Conservation (phyloP, 305 asterid species). For the Caryopteris hybrid region DNA sequence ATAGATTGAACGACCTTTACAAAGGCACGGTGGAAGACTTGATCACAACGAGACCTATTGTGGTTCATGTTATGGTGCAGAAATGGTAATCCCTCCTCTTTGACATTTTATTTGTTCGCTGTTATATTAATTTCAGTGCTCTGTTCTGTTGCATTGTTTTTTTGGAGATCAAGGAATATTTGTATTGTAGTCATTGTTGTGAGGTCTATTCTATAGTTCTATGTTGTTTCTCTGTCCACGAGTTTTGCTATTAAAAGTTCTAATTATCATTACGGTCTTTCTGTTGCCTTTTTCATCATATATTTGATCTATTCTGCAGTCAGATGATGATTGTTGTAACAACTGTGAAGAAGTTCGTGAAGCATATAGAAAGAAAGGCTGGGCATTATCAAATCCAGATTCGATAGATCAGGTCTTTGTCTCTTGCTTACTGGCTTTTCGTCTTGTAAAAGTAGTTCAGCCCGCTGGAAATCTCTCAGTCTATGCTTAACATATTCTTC, state of each 20-base stretch:
- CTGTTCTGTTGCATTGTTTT: constrained; percentile 3
- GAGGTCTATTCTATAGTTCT: neutral
- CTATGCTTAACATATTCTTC: neutral
- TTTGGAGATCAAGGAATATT: neutral
- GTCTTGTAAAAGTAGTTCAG: constrained; percentile 1
- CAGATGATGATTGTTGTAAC: constrained; percentile 91
- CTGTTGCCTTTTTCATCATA: constrained; percentile 14
- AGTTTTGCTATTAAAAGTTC: neutral
- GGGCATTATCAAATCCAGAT: constrained; percentile 90
- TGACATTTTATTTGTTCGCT: neutral
- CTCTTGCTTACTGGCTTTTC: constrained; percentile 11
- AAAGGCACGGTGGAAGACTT: constrained; percentile 96
- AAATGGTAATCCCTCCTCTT: constrained; percentile 50
- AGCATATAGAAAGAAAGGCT: constrained; percentile 92
- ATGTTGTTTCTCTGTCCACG: neutral
- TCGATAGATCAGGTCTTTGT: constrained; percentile 66
- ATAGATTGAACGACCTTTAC: constrained; percentile 83
- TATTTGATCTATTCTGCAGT: constrained; percentile 39
- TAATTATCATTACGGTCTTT: constrained; percentile 4
- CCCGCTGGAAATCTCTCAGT: neutral
- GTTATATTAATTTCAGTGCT: neutral
- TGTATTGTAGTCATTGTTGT: neutral
- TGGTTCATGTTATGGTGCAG: constrained; percentile 98
- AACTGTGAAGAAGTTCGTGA: constrained; percentile 98
- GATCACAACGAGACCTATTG: constrained; percentile 95